Base-by-base conservation (phyloP, 257 asterid genomes). In the Solanum chiquidenum region DNA sequence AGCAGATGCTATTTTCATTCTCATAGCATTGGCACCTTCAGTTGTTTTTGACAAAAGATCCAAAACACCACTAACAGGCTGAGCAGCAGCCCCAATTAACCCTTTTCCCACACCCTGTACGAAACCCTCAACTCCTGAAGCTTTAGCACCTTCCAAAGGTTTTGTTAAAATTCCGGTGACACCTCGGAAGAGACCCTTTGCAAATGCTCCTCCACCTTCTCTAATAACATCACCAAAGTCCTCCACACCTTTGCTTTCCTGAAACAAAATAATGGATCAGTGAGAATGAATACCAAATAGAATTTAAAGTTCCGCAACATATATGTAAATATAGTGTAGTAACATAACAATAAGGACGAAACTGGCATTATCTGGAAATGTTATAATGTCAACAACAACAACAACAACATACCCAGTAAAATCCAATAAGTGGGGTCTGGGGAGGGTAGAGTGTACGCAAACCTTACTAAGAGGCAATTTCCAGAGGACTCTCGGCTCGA, bases 91-190 rank as follows among this genome's bases (percentile, higher is more conserved):
- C 90, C 99, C 99, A 85, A 97, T 91, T 90, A 97, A 85, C 79
- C 99, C 99, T 94, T 95, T 97, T 74, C 99, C 99, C 90, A 97
- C 96, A 88, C 99, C 99, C 93, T 97, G 99, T 52, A 97, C 99
- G 87, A 97, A 97, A 87, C 99, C 99, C 93, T 96, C 99, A 73
- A 97, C 99, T 40, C 99, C 99, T 72, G 99, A 97, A 87, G 98
- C 96, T 92, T 97, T 97, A 91, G 99, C 99, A 72, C 99, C 99
- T 93, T 97, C 99, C 73, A 97, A 96, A 86, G 99, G 99, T 92
- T 97, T 97, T 13, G 99, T 97, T 86, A 97, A 91, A 93, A 97
- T 97, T 58, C 99, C 99, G 87, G 99, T 95, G 87, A 97, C 94
- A 90, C 99, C 99, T 60, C 99, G 98, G 86, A 96, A 95, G 85